Base-by-base conservation (phyloP, 805 yeast species). In the Vanderwaltozyma verrucispora region DNA sequence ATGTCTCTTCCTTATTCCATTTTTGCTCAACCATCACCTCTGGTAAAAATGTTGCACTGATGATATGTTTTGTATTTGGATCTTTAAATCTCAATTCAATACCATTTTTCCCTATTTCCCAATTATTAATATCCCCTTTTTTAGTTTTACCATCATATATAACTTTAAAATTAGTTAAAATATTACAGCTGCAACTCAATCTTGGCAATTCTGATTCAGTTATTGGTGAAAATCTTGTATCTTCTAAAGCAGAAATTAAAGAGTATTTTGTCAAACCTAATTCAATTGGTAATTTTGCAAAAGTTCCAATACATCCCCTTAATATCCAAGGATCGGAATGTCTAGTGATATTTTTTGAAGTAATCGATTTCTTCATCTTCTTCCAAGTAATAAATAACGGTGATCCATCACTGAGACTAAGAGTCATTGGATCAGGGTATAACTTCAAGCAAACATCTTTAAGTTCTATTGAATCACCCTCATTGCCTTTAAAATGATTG, bases 221-320 rank as follows among this genome's bases (percentile, higher is more conserved):
- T 9, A 92, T 77, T 0, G 95, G 88, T 2, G 66, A 49, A 54
- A 92, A 92, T 33, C 98, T 62, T 1, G 78, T 55, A 50, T 92
- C 98, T 36, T 83, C 74, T 7, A 86, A 60, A 0, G 95, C 95
- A 2, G 88, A 77, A 27, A 69, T 60, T 14, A 80, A 37, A 0
- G 95, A 68, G 52, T 78, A 89, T 28, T 68, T 66, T 17, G 63
- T 55, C 3, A 87, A 68, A 0, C 92, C 95, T 1, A 51, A 35
- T 14, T 69, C 76, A 2, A 83, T 47, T 0, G 70, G 66, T 39
- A 71, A 56, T 13, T 71, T 61, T 15, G 68, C 63, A 55, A 92
- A 92, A 0, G 95, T 88, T 1, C 98, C 98, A 38, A 89, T 92
- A 53, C 98, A 89, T 0, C 98, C 98, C 30, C 97, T 66, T 33